Percentiles rank a stretch among this genome's conserved stretches.
Evolutionary conservation across 139 green algal species (phyloP).

Genomic region (Microglena sp.): DNA sequence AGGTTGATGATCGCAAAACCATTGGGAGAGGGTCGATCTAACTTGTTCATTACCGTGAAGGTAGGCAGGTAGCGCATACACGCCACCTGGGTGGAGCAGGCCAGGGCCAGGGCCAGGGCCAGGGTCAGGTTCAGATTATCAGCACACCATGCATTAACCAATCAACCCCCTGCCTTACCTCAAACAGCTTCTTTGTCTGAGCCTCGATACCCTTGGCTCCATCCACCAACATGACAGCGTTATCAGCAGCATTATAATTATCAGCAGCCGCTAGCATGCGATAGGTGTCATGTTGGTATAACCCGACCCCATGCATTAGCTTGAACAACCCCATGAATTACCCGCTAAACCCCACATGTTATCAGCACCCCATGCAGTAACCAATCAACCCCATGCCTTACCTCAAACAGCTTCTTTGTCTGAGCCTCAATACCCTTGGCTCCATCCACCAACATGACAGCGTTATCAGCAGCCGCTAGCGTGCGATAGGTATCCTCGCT

Average conservation of each 20-base stretch:
- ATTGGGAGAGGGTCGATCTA: slow-evolving; percentile 54
- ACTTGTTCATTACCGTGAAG: slow-evolving; percentile 28
- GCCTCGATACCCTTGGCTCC: slow-evolving; percentile 46
- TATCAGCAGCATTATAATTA: too few relatives aligned
- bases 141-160: too few relatives aligned
- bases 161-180: neutral
- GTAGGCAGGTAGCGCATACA: slow-evolving; percentile 10
- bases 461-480: slow-evolving; percentile 68
- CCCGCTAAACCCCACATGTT: too few relatives aligned
- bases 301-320: too few relatives aligned
- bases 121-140: too few relatives aligned
- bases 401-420: slow-evolving; percentile 29
- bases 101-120: too few relatives aligned
- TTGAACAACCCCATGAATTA: too few relatives aligned
- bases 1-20: slow-evolving; percentile 68
- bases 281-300: too few relatives aligned
- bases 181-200: slow-evolving; percentile 33
- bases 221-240: slow-evolving; percentile 67
- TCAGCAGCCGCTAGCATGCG: slow-evolving; percentile 64
- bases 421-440: slow-evolving; percentile 47
- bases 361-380: too few relatives aligned
- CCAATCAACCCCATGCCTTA: neutral
- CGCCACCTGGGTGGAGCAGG: slow-evolving; percentile 4
- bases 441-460: slow-evolving; percentile 61
- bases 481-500: slow-evolving; percentile 41